These are phyloP conservation scores for Phialemonium atrogriseum DNA, from an alignment of 2,329 filamentous ascomycete genomes.

Conservation along the genomic window DNA sequence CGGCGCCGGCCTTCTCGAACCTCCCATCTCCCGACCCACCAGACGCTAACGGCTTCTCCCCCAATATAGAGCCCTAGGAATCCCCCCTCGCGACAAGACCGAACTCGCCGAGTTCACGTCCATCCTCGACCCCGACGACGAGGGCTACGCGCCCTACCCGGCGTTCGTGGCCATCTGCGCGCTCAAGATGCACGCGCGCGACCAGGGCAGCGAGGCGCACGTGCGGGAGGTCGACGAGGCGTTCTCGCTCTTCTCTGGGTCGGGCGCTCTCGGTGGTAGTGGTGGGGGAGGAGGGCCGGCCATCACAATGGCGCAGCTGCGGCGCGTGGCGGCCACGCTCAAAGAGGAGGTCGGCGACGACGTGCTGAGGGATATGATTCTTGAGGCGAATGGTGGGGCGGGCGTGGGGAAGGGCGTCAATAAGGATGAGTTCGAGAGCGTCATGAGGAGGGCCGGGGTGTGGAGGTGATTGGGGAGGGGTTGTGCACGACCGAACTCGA, in stretches of 20 bases:
- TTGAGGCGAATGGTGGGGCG: constrained; percentile 81
- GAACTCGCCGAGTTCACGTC: constrained; percentile 72
- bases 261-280: constrained; percentile 8
- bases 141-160: constrained; percentile 70
- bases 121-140: constrained; percentile 73
- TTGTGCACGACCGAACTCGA: no score
- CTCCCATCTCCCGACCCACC: background rate
- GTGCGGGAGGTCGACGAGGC: constrained; percentile 69
- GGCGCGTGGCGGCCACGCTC: constrained; percentile 68
- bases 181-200: constrained; percentile 64
- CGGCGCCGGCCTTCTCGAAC: background rate
- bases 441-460: constrained; percentile 77
- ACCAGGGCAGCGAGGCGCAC: constrained; percentile 44
- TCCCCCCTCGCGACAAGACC: constrained; percentile 51
- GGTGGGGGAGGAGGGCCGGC: constrained; percentile 29
- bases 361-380: constrained; percentile 83
- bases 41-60: constrained; percentile 2
- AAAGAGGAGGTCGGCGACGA: constrained; percentile 78
- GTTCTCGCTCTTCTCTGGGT: constrained; percentile 68
- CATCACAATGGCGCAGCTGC: constrained; percentile 76
- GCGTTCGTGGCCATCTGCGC: constrained; percentile 84
- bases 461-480: constrained; percentile 53
- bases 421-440: constrained; percentile 73
- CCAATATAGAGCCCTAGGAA: constrained; percentile 63
- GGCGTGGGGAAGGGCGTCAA: constrained; percentile 64